Percentiles rank a stretch among this genome's conserved stretches.
phyloP scores from a whole-genome alignment of 371 early-diverging fungal species.

The Thermomucor indicae-seudaticae region DNA sequence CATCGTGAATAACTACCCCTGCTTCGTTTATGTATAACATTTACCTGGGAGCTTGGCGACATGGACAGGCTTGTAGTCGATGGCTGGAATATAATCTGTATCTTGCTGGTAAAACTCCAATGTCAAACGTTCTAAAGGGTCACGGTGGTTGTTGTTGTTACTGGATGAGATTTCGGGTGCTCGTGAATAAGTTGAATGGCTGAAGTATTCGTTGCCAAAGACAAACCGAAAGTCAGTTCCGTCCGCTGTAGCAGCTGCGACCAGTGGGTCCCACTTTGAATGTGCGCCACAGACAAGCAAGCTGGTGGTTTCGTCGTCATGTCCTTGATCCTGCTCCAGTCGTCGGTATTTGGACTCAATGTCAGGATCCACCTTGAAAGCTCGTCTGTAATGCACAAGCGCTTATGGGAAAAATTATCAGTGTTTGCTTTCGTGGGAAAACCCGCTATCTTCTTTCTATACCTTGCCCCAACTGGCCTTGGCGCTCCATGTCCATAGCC shows the following conservation, averaged over 20 bases:
- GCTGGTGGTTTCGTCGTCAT: neutral
- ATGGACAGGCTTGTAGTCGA: constrained; percentile 14
- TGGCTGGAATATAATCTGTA: constrained; percentile 9
- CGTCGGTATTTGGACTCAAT: constrained; percentile 20
- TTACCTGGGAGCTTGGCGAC: constrained; percentile 17
- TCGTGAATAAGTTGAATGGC: too few relatives aligned
- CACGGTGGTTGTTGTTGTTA: neutral
- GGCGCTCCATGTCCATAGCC: constrained; percentile 26
- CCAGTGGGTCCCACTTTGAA: too few relatives aligned
- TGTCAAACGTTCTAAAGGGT: constrained; percentile 3
- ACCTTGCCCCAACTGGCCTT: constrained; percentile 32
- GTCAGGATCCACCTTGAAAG: constrained; percentile 31
- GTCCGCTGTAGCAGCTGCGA: neutral
- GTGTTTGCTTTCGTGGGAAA: constrained; percentile 1
- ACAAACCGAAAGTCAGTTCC: neutral
- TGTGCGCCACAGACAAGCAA: too few relatives aligned
- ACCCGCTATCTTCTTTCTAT: constrained; percentile 2
- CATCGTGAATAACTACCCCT: neutral
- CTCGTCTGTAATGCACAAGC: constrained; percentile 27
- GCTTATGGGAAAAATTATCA: constrained; percentile 18
- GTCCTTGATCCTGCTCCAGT: neutral
- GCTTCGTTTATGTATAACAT: neutral
- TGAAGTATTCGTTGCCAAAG: neutral
- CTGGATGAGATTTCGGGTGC: too few relatives aligned
- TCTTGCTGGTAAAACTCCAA: constrained; percentile 5